Base-by-base conservation (phyloP, 2,329 filamentous ascomycete genomes). In the Rhinocladiella similis region DNA sequence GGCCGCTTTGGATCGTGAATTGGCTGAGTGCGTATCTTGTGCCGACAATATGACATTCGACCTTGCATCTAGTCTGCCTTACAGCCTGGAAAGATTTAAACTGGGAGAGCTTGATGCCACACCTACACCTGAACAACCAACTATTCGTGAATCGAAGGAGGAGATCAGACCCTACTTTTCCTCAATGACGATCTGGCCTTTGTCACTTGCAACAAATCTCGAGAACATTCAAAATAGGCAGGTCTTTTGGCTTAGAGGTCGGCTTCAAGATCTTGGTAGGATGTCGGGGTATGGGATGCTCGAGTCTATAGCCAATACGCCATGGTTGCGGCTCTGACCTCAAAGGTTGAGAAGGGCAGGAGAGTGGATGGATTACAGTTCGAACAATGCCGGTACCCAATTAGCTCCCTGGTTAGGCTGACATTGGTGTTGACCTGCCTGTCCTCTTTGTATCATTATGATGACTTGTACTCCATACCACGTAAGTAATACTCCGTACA, bases 271-370 rank as follows among this genome's bases (percentile, higher is more conserved):
- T 9, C 22, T 52, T 20, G 48, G 54, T 9, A 49, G 19, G 45
- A 53, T 41, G 9, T 5, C 47, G 3, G 54, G 54, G 19, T 45
- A 36, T 7, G 53, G 53, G 14, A 39, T 57, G 1, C 10, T 65
- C 2, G 43, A 25, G 25, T 39, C 27, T 18, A 14, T 25, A 16
- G 19, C n/a, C 43, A 54, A 18, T 70, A 70, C 42, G 62, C 59
- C 49, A 63, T 72, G 16, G 69, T 61, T 25, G 20, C 12, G 22
- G 25, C 14, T 46, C 16, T 46, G 43, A 46, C 41, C 18, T 43
- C 16, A 14, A 22, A 43, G 16, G 18, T 9, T 12, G 29, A 33
- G 7, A 33, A 9, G 10, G 10, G 6, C 10, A 33, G 25, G 25
- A 7, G 10, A 33, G 29, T 33, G 29, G 29, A 33, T 33, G 29